Conservation (phyloP, 306 rosid species). For the Prunus mira region DNA sequence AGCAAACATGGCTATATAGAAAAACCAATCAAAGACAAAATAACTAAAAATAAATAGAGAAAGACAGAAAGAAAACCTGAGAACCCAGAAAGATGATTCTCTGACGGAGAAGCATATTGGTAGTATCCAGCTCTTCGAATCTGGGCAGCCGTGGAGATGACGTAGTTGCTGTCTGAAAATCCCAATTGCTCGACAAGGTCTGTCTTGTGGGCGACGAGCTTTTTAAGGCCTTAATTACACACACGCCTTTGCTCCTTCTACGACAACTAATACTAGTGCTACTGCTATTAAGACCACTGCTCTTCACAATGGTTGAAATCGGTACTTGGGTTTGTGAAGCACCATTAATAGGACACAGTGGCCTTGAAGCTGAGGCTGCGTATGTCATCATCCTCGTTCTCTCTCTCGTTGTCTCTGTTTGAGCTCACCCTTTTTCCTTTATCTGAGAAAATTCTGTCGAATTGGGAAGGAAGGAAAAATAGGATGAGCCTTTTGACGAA, state of each 20-base stretch:
- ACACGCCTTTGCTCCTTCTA: constrained; percentile 26
- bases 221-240: constrained; percentile 34
- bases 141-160: constrained; percentile 59
- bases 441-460: not conserved
- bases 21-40: not conserved
- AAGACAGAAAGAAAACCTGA: constrained; percentile 40
- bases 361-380: constrained; percentile 45
- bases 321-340: constrained; percentile 41
- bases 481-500: not conserved
- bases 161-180: constrained; percentile 25
- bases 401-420: not conserved
- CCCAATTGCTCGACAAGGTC: constrained; percentile 74
- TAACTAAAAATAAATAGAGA: not conserved
- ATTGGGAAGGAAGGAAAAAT: not conserved
- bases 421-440: not conserved
- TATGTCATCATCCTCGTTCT: constrained; percentile 38
- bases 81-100: constrained; percentile 92
- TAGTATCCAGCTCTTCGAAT: constrained; percentile 81
- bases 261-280: not conserved
- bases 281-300: not conserved
- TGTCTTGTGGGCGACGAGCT: constrained; percentile 26
- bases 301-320: constrained; percentile 16
- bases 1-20: not conserved
- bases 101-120: constrained; percentile 92
- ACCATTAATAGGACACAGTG: constrained; percentile 36